Percentiles rank a stretch among this genome's conserved stretches.
These are phyloP conservation scores for Apiotrichum akiyoshidainum DNA, from an alignment of 1,284 basidiomycete genomes.

Conservation along the genomic window DNA sequence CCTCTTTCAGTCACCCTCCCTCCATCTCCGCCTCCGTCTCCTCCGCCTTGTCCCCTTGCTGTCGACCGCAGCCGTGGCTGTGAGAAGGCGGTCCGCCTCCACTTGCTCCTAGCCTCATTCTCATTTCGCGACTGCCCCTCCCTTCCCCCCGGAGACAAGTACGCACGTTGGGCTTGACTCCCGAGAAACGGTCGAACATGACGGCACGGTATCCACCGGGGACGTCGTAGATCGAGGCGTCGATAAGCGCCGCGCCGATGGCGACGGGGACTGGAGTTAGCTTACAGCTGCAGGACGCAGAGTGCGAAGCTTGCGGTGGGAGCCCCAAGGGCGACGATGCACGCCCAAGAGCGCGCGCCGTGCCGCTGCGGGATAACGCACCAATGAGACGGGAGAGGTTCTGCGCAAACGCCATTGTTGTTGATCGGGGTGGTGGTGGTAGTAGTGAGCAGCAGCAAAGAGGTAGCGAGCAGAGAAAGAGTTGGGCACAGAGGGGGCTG, in stretches of 20 bases:
- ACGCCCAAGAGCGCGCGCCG: no score
- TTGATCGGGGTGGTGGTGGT: not conserved
- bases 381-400: constrained; percentile 35
- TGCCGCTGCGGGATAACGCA: constrained; percentile 9
- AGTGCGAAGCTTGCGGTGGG: no score
- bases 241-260: constrained; percentile 63
- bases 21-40: no score
- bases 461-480: not conserved
- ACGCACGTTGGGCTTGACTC: constrained; percentile 73
- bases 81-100: no score
- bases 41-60: no score
- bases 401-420: constrained; percentile 32
- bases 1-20: not conserved
- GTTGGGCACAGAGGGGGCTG: not conserved
- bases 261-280: constrained; percentile 50
- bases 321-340: not conserved
- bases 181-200: constrained; percentile 96
- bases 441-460: not conserved
- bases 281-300: not conserved
- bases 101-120: not conserved
- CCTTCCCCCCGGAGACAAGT: not conserved
- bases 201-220: constrained; percentile 87
- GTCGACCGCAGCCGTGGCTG: no score
- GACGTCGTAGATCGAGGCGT: constrained; percentile 86
- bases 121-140: not conserved